Conservation (phyloP, 345 rosid genomes). For the Eucalyptus erythrocorys region DNA sequence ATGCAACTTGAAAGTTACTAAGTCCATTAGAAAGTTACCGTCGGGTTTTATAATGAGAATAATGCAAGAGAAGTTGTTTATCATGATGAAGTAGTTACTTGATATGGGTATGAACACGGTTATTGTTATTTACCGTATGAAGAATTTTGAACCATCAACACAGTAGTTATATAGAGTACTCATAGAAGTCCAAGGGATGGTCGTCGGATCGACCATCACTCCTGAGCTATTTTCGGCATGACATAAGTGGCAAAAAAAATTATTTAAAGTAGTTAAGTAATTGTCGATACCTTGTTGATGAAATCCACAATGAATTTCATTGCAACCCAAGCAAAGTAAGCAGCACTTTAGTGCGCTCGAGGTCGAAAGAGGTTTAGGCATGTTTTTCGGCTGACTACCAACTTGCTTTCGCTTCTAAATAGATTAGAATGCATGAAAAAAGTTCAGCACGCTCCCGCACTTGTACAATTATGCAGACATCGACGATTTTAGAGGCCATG, state of each 20-base stretch:
- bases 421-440: not conserved
- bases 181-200: not conserved
- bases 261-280: not conserved
- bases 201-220: too few relatives aligned
- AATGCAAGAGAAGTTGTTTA: not conserved
- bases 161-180: not conserved
- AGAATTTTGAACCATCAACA: not conserved
- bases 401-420: too few relatives aligned
- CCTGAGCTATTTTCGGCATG: not conserved
- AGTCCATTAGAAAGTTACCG: not conserved
- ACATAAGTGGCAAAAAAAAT: not conserved
- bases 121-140: fast-evolving
- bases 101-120: not conserved
- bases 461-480: too few relatives aligned
- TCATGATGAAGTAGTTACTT: not conserved
- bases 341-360: not conserved
- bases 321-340: not conserved
- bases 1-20: not conserved
- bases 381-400: not conserved
- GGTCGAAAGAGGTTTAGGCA: not conserved
- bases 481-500: fast-evolving
- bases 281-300: not conserved
- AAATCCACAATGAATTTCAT: not conserved
- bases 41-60: not conserved
- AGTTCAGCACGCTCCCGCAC: too few relatives aligned